Base-by-base conservation (phyloP, 164 flowering plant genomes). In the Litsea cubeba region DNA sequence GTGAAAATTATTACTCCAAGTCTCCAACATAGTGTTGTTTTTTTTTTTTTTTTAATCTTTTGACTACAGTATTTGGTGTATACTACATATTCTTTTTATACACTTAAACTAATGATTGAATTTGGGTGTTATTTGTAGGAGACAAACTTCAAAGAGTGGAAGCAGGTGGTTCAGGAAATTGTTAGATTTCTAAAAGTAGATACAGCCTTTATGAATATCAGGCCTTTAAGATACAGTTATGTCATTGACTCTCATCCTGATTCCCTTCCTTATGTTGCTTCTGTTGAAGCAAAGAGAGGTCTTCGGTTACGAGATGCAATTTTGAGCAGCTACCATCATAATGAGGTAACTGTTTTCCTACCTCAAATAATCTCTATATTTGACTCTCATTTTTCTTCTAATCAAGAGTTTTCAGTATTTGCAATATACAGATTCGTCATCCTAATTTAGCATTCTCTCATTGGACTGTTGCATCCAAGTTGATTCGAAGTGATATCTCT, bases 111-210 rank as follows among this genome's bases (percentile, higher is more conserved):
- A 54, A 54, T 35, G 46, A 6, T 5, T 14, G 60, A 54, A 14
- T 54, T 54, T 54, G 60, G 60, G 4, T 54, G 60, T 1, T 17
- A 3, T 54, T 50, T 50, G 18, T 87, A 93, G 96, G 99, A 91
- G 74, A 76, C 83, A 70, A 93, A 93, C 72, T 93, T 90, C 81
- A 95, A 83, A 80, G 94, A 93, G 78, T 95, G 99, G 99, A 93
- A 88, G 93, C 81, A 83, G 79, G 92, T 91, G 76, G 83, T 89
- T 79, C 92, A 87, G 80, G 99, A 95, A 82, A 86, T 93, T 76
- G 80, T 76, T 73, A 88, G 88, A 79, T 6, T 32, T 35, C 40
- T 35, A 5, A 35, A 35, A 35, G 40, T 35, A 35, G 40, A 35
- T 35, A 35, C 40, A 82, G 81, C 87, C 74, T 91, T 91, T 82